Evolutionary conservation across 2,329 filamentous ascomycete genomes (phyloP).

Genomic region (Cladosporium sp.): DNA sequence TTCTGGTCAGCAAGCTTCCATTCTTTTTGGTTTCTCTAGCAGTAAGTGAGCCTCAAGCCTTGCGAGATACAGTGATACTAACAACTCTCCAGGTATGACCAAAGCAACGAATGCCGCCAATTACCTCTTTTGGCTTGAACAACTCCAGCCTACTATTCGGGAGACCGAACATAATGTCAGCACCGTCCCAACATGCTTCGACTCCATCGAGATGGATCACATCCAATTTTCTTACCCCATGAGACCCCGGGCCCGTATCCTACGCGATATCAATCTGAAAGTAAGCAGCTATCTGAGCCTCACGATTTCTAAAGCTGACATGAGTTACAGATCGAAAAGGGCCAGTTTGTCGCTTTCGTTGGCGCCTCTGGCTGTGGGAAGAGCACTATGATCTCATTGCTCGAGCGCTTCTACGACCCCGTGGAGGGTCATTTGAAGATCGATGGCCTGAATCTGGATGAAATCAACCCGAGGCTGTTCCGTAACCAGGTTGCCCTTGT

Average conservation of each 20-base stretch:
- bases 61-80: too few species aligned
- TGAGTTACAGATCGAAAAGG: slow-evolving; percentile 31
- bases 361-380: slow-evolving; percentile 53
- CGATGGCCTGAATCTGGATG: slow-evolving; percentile 51
- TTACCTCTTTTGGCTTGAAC: slow-evolving; percentile 45
- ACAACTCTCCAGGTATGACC: slow-evolving; percentile 34
- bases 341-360: slow-evolving; percentile 49
- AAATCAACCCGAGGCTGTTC: slow-evolving; percentile 63
- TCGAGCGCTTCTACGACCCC: slow-evolving; percentile 51
- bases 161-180: not conserved
- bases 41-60: too few species aligned
- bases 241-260: not conserved
- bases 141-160: not conserved
- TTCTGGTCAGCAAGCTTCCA: slow-evolving; percentile 66
- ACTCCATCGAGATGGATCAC: not conserved
- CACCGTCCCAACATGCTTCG: not conserved
- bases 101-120: slow-evolving; percentile 41
- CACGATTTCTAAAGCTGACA: slow-evolving; percentile 22
- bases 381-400: slow-evolving; percentile 46
- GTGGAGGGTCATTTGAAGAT: slow-evolving; percentile 41
- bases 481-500: slow-evolving; percentile 68
- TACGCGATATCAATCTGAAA: not conserved
- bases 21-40: slow-evolving; percentile 62
- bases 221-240: not conserved
- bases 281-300: too few species aligned